Base-by-base conservation (phyloP, 306 rosid species). In the Quercus agrifolia region DNA sequence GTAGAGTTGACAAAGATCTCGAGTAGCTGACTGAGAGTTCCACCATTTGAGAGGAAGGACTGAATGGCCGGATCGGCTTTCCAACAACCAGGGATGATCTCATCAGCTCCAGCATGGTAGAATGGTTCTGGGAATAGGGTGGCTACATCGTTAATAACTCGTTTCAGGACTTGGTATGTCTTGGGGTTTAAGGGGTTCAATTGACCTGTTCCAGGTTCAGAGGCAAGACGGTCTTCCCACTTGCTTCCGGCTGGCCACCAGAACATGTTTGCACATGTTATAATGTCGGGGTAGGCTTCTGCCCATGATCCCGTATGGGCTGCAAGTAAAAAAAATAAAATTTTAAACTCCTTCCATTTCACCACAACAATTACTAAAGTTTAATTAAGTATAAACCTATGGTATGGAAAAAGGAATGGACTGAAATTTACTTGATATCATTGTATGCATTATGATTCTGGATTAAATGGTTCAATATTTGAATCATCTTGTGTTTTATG, bases 241-340 rank as follows among this genome's bases (percentile, higher is more conserved):
- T 72, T 71, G 12, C 71, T 73, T 38, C 81, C 90, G 0, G 96
- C 91, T 2, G 94, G 94, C 86, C 75, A 85, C 98, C 98, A 92
- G 81, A 94, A 94, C 92, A 82, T 91, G 90, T 92, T 85, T 28
- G 97, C 97, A 67, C 98, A 94, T 2, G 97, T 78, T 62, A 94
- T 90, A 20, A 94, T 92, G 1, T 92, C 97, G 0, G 97, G 97
- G 78, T 94, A 89, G 21, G 94, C 94, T 80, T 79, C 83, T 49
- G 97, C 97, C 97, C 95, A 92, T 30, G 97, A 94, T 70, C 97
- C 98, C 3, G 97, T 90, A 75, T 94, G 98, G 18, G 88, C 98
- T 94, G 91, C 75, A 69, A 62, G 80, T 71, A 49, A 30, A 74
- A 5, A 73, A 5, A 73, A 68, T 27, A 51, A 21, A 31, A 46